phyloP scores from a whole-genome alignment of 495 filamentous ascomycete genomes.

The Penicillium cataractarum region DNA sequence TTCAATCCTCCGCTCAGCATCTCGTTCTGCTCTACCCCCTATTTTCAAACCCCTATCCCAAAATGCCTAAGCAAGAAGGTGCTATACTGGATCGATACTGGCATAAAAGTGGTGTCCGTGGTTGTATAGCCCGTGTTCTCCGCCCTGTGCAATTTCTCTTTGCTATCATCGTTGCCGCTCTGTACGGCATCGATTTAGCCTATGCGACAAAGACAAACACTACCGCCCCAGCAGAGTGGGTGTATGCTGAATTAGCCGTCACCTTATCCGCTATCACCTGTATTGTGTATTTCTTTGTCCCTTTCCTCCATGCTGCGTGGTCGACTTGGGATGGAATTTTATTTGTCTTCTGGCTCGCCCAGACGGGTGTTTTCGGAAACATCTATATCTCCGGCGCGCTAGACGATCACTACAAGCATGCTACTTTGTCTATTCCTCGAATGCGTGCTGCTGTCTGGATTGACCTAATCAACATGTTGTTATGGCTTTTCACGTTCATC shows the following conservation, averaged over 20 bases:
- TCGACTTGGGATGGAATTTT: constrained; percentile 68
- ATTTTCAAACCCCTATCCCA: too few relatives aligned
- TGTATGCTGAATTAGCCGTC: constrained; percentile 67
- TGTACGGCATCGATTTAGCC: constrained; percentile 70
- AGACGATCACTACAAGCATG: constrained; percentile 51
- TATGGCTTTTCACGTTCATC: constrained; percentile 64
- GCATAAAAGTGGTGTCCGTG: too few relatives aligned
- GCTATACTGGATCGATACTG: too few relatives aligned
- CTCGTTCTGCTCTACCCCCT: too few relatives aligned
- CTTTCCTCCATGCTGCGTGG: constrained; percentile 53
- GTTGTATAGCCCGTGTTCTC: constrained; percentile 50
- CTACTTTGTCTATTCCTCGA: constrained; percentile 43
- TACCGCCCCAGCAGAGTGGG: constrained; percentile 65
- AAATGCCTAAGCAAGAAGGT: too few relatives aligned
- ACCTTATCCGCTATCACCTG: constrained; percentile 59
- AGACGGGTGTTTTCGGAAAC: constrained; percentile 71
- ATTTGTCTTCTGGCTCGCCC: constrained; percentile 70
- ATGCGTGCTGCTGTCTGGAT: constrained; percentile 83
- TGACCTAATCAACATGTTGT: constrained; percentile 63
- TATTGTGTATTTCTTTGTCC: constrained; percentile 61
- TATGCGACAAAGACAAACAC: constrained; percentile 51
- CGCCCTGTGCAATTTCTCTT: constrained; percentile 70
- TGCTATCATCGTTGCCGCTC: constrained; percentile 65
- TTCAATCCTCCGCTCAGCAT: too few relatives aligned
- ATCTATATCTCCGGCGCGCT: constrained; percentile 62